A percentile compares a stretch with the other conserved stretches of the same genome.
Conservation (phyloP, 495 filamentous ascomycete genomes). For the Neurospora sublineolata region DNA sequence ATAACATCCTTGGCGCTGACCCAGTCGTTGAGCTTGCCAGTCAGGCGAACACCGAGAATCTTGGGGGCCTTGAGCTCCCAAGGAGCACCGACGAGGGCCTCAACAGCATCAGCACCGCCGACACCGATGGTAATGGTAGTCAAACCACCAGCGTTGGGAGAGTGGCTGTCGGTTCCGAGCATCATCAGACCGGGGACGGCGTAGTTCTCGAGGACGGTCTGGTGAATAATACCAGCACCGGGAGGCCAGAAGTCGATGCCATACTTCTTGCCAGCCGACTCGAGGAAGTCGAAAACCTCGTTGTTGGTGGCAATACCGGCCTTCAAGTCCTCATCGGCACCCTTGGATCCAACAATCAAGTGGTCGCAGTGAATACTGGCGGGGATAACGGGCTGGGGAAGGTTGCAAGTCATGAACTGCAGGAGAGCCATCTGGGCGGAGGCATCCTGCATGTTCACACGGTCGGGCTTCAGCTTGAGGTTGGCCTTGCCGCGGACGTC, state of each 20-base stretch:
- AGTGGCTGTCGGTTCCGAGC: conserved; percentile 98
- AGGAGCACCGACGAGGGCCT: conserved; percentile 88
- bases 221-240: conserved; percentile 97
- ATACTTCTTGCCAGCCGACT: conserved; percentile 88
- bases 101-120: conserved; percentile 92
- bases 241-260: conserved; percentile 99
- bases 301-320: conserved; percentile 83
- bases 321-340: conserved; percentile 79
- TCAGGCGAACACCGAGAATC: conserved; percentile 74
- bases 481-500: conserved; percentile 78
- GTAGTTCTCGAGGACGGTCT: conserved; percentile 97
- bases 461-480: conserved; percentile 93
- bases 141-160: conserved; percentile 87
- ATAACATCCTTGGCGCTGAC: conserved; percentile 93
- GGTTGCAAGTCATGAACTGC: conserved; percentile 95
- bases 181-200: conserved; percentile 96
- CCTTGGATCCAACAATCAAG: conserved; percentile 90
- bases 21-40: conserved; percentile 80
- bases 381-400: conserved; percentile 85
- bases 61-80: conserved; percentile 96
- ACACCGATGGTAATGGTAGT: conserved; percentile 95
- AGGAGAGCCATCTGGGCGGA: conserved; percentile 96
- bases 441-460: conserved; percentile 98
- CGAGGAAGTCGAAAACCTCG: conserved; percentile 95
- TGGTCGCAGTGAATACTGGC: conserved; percentile 98